Evolutionary conservation across 2,329 filamentous ascomycete species (phyloP).

Genomic region (Trichoderma koningii): DNA sequence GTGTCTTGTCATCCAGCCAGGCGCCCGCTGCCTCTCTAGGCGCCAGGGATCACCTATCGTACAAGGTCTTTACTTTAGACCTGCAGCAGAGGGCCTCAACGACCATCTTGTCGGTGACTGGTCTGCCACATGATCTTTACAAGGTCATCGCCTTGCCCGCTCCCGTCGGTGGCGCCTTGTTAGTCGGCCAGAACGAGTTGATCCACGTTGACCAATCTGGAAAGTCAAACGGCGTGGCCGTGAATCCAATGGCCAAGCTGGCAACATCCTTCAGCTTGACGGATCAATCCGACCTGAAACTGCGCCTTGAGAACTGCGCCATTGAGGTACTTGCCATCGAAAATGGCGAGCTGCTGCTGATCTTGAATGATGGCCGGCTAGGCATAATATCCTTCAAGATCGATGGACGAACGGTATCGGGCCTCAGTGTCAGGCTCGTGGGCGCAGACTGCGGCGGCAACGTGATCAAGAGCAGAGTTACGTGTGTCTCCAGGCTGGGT

Average conservation of each 20-base stretch:
- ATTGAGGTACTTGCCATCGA: conserved; percentile 76
- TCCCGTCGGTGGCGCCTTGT: conserved; percentile 83
- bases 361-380: conserved; percentile 74
- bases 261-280: conserved; percentile 80
- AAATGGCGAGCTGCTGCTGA: conserved; percentile 80
- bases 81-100: conserved; percentile 92
- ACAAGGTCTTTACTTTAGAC: conserved; percentile 94
- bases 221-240: conserved; percentile 86
- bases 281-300: conserved; percentile 78
- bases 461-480: conserved; percentile 62
- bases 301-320: conserved; percentile 79
- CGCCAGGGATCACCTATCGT: conserved; percentile 81
- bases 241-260: conserved; percentile 86
- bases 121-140: conserved; percentile 84
- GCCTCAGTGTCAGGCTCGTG: conserved; percentile 72
- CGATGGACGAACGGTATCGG: conserved; percentile 88
- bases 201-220: conserved; percentile 96
- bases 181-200: conserved; percentile 86
- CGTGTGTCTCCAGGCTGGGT: conserved; percentile 69
- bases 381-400: conserved; percentile 79
- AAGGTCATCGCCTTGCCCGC: conserved; percentile 79
- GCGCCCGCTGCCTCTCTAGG: conserved; percentile 76
- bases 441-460: conserved; percentile 62
- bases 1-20: conserved; percentile 79
- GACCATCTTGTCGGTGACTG: conserved; percentile 81